Conservation (phyloP, 352 stramenopile genomes). For the Paralagenidium karlingii region DNA sequence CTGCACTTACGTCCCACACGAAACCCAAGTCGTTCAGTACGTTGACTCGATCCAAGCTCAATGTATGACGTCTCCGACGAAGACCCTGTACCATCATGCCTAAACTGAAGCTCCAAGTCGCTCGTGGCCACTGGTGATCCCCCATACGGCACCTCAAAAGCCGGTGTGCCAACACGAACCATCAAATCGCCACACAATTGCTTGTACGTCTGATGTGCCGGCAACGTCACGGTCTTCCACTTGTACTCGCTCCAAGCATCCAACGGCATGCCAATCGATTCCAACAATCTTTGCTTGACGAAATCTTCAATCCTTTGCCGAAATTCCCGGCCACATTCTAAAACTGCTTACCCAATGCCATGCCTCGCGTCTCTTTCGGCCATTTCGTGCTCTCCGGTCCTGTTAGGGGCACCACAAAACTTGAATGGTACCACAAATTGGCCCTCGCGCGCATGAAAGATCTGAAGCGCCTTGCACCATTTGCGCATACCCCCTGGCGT, state of each 20-base stretch:
- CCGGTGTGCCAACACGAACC: slow-evolving; percentile 81
- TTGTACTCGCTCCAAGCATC: slow-evolving; percentile 60
- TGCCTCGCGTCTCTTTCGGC: slow-evolving; percentile 29
- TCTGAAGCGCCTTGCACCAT: slow-evolving; percentile 38
- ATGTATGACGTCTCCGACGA: slow-evolving; percentile 34
- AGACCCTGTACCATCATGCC: slow-evolving; percentile 85
- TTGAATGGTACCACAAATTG: slow-evolving; percentile 51
- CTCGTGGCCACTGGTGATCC: slow-evolving; percentile 63
- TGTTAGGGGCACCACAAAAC: slow-evolving; percentile 53
- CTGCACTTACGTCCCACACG: slow-evolving; percentile 27
- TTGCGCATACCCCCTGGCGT: too few relatives aligned
- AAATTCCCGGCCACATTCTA: too few relatives aligned
- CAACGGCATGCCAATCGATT: slow-evolving; percentile 49
- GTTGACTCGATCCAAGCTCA: slow-evolving; percentile 14
- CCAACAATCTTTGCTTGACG: slow-evolving; percentile 41
- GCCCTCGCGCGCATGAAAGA: slow-evolving; percentile 36
- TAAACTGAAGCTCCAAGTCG: slow-evolving; percentile 82
- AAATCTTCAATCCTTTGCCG: too few relatives aligned
- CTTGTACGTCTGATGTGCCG: slow-evolving; percentile 68
- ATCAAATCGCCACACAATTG: slow-evolving; percentile 85
- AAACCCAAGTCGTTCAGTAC: slow-evolving; percentile 36
- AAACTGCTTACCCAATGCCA: slow-evolving; percentile 41
- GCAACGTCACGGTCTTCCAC: slow-evolving; percentile 54
- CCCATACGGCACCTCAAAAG: slow-evolving; percentile 75
- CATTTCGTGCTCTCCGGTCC: too few relatives aligned